Percentiles rank a stretch among this genome's conserved stretches.
Evolutionary conservation across 768 basidiomycete species (phyloP).

Genomic region (Exidia glandulosa): DNA sequence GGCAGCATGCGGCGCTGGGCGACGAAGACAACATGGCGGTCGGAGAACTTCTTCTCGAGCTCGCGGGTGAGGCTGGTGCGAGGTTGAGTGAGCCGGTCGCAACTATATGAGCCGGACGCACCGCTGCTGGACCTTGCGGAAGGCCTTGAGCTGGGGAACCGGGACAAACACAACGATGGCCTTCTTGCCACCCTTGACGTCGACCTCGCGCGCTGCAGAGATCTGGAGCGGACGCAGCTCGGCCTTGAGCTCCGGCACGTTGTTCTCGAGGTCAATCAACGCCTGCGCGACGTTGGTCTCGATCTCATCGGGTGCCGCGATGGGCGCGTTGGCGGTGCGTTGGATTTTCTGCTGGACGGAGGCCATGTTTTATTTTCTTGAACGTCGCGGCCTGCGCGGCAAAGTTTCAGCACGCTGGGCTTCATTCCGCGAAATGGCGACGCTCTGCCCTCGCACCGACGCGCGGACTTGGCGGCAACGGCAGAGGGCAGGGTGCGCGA

Average conservation of each 20-base stretch:
- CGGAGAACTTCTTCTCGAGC: conserved; percentile 99
- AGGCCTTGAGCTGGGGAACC: conserved; percentile 93
- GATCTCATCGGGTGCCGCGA: conserved; percentile 78
- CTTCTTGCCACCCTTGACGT: conserved; percentile 98
- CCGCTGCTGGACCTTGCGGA: conserved; percentile 97
- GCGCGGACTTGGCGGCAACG: too few relatives aligned
- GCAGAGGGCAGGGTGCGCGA: too few relatives aligned
- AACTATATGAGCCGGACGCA: conserved; percentile 24
- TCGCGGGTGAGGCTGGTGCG: conserved; percentile 81
- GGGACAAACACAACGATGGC: conserved; percentile 98
- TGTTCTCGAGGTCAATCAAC: conserved; percentile 93
- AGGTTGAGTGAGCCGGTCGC: background rate
- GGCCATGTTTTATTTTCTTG: background rate
- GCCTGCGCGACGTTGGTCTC: conserved; percentile 92
- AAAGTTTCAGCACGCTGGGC: background rate
- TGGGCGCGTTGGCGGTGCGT: conserved; percentile 93
- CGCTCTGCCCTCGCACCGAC: too few relatives aligned
- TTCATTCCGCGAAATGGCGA: background rate
- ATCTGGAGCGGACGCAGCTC: conserved; percentile 95
- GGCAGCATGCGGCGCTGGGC: conserved; percentile 97
- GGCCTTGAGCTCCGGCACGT: conserved; percentile 94
- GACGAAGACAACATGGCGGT: conserved; percentile 97
- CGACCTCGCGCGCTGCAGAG: conserved; percentile 96
- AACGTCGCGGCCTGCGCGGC: background rate
- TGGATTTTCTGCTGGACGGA: conserved; percentile 75